phyloP scores from a whole-genome alignment of 2,329 filamentous ascomycete genomes.

The Huntiella savannae region DNA sequence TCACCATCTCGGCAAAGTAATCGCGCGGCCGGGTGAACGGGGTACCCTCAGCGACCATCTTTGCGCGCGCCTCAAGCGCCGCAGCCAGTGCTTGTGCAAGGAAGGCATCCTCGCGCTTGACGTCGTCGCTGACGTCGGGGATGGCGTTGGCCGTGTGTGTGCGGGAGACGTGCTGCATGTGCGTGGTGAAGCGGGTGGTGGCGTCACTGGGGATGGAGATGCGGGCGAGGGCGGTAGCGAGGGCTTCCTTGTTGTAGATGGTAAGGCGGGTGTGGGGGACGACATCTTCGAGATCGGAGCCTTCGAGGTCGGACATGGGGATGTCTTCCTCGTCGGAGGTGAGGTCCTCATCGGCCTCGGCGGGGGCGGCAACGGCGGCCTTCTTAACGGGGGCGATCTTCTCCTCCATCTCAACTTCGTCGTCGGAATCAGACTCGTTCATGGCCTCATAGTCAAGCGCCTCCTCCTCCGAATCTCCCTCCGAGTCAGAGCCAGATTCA shows the following conservation, averaged over 20 bases:
- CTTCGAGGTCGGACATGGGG: conserved; percentile 59
- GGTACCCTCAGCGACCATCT: conserved; percentile 63
- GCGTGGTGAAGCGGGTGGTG: conserved; percentile 58
- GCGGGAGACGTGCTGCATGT: conserved; percentile 56
- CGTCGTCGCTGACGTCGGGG: conserved; percentile 72
- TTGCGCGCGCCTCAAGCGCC: conserved; percentile 50
- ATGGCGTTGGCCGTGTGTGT: conserved; percentile 48
- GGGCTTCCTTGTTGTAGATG: conserved; percentile 89
- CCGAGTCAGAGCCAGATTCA: conserved; percentile 17
- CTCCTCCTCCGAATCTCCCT: conserved; percentile 15
- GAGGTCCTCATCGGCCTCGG: conserved; percentile 38
- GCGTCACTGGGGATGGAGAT: conserved; percentile 48
- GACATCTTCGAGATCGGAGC: conserved; percentile 69
- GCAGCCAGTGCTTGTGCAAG: conserved; percentile 77
- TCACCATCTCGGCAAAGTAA: conserved; percentile 98
- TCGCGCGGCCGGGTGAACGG: conserved; percentile 78
- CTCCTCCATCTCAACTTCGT: conserved; percentile 62
- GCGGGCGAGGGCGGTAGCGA: conserved; percentile 61
- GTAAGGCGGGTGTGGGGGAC: conserved; percentile 82
- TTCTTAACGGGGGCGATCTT: conserved; percentile 35
- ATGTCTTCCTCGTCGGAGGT: conserved; percentile 67
- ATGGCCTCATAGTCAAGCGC: conserved; percentile 32
- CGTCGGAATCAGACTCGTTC: conserved; percentile 45
- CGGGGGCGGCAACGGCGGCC: conserved; percentile 21
- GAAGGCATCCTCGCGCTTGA: conserved; percentile 81